Evolutionary conservation across 2,329 filamentous ascomycete genomes (phyloP).

Genomic region (Sporothrix humicola): DNA sequence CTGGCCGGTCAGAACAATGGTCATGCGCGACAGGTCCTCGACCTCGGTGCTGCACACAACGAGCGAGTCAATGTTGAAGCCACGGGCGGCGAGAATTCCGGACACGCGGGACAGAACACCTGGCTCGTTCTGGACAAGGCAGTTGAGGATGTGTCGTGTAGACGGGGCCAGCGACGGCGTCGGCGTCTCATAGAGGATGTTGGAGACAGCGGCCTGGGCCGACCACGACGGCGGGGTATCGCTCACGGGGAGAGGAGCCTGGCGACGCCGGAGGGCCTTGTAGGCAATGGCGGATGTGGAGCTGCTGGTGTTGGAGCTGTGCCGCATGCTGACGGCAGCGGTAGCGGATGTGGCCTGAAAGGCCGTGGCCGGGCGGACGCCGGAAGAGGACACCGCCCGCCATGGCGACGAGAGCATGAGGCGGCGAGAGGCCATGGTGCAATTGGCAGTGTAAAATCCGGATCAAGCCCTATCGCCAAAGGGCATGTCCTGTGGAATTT

Average conservation of each 20-base stretch:
- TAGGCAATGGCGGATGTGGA: slow-evolving; percentile 95
- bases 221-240: slow-evolving; percentile 80
- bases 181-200: slow-evolving; percentile 98
- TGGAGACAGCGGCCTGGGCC: slow-evolving; percentile 92
- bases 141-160: slow-evolving; percentile 96
- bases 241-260: slow-evolving; percentile 80
- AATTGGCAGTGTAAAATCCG: background rate
- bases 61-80: slow-evolving; percentile 98
- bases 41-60: slow-evolving; percentile 99
- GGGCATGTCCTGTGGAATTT: slow-evolving; percentile 25
- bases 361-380: slow-evolving; percentile 27
- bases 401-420: slow-evolving; percentile 38
- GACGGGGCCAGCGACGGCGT: slow-evolving; percentile 80
- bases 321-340: slow-evolving; percentile 44
- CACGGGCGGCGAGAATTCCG: slow-evolving; percentile 90
- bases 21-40: slow-evolving; percentile 96
- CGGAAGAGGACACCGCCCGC: slow-evolving; percentile 39
- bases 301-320: slow-evolving; percentile 58
- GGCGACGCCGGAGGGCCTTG: slow-evolving; percentile 92
- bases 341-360: slow-evolving; percentile 39
- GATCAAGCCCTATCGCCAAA: slow-evolving; percentile 33
- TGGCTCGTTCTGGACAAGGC: slow-evolving; percentile 97
- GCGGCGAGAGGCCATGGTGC: slow-evolving; percentile 35
- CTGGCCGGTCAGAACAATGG: slow-evolving; percentile 93
- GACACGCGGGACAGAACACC: slow-evolving; percentile 96